phyloP scores from a whole-genome alignment of 2,329 filamentous ascomycete genomes.

The Calonectria pseudoreteaudii region DNA sequence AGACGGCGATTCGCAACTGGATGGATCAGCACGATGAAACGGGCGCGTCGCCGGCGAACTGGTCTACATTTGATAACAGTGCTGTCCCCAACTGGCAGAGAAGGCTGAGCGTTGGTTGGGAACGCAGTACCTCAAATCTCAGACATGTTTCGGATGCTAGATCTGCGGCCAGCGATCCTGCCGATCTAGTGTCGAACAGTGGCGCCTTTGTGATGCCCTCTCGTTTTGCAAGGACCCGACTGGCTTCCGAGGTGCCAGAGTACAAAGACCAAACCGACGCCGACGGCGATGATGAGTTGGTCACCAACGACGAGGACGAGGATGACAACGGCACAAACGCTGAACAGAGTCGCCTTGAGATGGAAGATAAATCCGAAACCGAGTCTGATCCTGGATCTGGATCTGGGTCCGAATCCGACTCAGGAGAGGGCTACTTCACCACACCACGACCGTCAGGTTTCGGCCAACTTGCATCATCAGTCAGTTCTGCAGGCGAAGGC shows the following conservation, averaged over 20 bases:
- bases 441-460: slow-evolving; percentile 60
- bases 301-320: slow-evolving; percentile 81
- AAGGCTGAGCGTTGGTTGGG: slow-evolving; percentile 65
- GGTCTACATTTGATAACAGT: slow-evolving; percentile 61
- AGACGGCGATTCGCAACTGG: slow-evolving; percentile 88
- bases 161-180: slow-evolving; percentile 73
- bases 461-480: slow-evolving; percentile 50
- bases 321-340: slow-evolving; percentile 63
- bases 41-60: slow-evolving; percentile 59
- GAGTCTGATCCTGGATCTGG: neutral
- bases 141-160: slow-evolving; percentile 67
- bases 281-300: slow-evolving; percentile 90
- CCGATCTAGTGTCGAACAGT: slow-evolving; percentile 69
- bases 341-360: slow-evolving; percentile 47
- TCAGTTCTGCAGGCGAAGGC: slow-evolving; percentile 42
- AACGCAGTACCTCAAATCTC: slow-evolving; percentile 57
- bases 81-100: slow-evolving; percentile 61
- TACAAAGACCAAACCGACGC: slow-evolving; percentile 78
- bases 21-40: slow-evolving; percentile 79
- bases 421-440: slow-evolving; percentile 66
- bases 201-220: slow-evolving; percentile 48
- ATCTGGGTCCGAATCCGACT: slow-evolving; percentile 31
- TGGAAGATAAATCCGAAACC: slow-evolving; percentile 42
- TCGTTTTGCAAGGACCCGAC: slow-evolving; percentile 53
- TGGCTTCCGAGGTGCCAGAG: slow-evolving; percentile 47